Conservation (phyloP, 331 rosid genomes). For the Cydonia oblonga region DNA sequence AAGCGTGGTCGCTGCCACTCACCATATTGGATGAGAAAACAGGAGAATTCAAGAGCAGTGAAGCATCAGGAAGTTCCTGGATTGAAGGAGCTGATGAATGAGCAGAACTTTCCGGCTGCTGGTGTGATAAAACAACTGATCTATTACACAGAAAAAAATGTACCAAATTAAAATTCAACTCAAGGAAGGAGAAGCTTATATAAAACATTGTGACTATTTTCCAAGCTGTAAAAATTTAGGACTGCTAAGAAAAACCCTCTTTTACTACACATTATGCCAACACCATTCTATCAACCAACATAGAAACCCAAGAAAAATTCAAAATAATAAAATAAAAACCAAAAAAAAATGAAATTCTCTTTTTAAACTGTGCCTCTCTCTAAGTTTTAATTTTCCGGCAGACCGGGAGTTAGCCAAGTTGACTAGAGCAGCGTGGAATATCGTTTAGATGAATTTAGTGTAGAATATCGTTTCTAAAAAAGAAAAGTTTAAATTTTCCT, state of each 20-base stretch:
- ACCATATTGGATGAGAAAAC: conserved; percentile 30
- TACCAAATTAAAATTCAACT: conserved; percentile 2
- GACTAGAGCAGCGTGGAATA: neutral
- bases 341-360: neutral
- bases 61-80: conserved; percentile 85
- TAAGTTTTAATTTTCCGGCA: neutral
- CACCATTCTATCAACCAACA: neutral
- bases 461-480: neutral
- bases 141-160: conserved; percentile 21
- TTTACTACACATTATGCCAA: neutral
- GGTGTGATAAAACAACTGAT: conserved; percentile 27
- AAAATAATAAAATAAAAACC: neutral
- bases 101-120: conserved; percentile 17
- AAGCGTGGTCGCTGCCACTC: conserved; percentile 47
- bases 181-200: neutral
- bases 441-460: neutral
- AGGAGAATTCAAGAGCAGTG: conserved; percentile 65
- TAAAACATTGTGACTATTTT: neutral
- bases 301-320: neutral
- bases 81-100: conserved; percentile 24
- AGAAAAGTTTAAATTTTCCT: neutral
- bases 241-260: neutral
- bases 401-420: neutral
- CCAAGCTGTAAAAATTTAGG: neutral
- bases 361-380: neutral